Evolutionary conservation across 2,329 filamentous ascomycete species (phyloP), one percentile per base, ranked within the genome.

Genomic region (Trichoderma arundinaceum): DNA sequence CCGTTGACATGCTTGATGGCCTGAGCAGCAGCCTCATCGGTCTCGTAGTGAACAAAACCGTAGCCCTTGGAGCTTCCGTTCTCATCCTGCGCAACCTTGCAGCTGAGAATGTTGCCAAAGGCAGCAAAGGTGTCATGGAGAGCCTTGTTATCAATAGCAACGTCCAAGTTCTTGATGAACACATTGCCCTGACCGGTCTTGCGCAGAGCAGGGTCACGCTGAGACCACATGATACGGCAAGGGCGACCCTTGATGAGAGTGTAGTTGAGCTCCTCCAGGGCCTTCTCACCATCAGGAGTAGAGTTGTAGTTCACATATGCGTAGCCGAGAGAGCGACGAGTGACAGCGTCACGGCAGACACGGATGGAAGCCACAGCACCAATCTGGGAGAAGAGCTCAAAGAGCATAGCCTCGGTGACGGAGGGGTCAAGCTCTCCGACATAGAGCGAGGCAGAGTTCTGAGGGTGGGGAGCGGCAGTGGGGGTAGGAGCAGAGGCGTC

Each of bases 261-360:
- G 86, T 99, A 99, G 89, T 99, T 99, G 74, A 99, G 88, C 83
- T 99, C 95, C 84, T 99, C 95, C 68, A 99, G 90, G 75, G 95
- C 95, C 83, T 96, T 96, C 86, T 99, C 95, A 75, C 95, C 95
- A 79, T 99, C 95, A 69, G 88, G 81, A 69, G 94, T 96, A 80
- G 92, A 94, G 86, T 98, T 99, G 89, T 98, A 99, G 89, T 99
- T 99, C 83, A 99, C 95, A 81, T 99, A 99, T 81, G 95, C 95
- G 81, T 99, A 99, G 73, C 95, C 95, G 72, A 99, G 92, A 71
- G 95, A 99, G 81, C 95, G 94, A 79, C 95, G 94, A 77, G 95
- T 98, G 78, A 99, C 94, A 70, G 95, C 94, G 78, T 99, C 95
- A 83, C 95, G 95, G 88, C 95, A 99, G 79, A 99, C 95, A 87